A percentile compares a stretch with the other conserved stretches of the same genome.
These are phyloP conservation scores for Candida alai DNA, from an alignment of 805 yeast genomes.

Conservation along the genomic window DNA sequence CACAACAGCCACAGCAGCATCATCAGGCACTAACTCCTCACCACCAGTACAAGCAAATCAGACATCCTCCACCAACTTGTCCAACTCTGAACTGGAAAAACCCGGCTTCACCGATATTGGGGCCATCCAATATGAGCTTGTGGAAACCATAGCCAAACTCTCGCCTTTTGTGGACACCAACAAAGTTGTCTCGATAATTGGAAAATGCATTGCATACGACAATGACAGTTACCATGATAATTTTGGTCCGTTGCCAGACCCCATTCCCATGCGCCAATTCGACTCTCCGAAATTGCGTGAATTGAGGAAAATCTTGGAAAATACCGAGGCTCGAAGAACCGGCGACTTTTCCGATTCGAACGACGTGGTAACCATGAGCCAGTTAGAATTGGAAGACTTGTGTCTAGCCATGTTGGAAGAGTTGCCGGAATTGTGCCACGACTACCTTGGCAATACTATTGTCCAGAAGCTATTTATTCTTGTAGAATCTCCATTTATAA, in stretches of 20 bases:
- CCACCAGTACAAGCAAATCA: not conserved
- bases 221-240: conserved; percentile 49
- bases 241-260: conserved; percentile 76
- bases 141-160: conserved; percentile 16
- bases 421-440: conserved; percentile 85
- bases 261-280: conserved; percentile 62
- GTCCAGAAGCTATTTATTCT: conserved; percentile 85
- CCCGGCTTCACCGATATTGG: conserved; percentile 20
- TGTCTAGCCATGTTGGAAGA: conserved; percentile 84
- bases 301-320: conserved; percentile 58
- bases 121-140: conserved; percentile 19
- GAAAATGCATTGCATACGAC: conserved; percentile 27
- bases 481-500: conserved; percentile 60
- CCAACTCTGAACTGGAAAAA: conserved; percentile 3
- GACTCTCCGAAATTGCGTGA: conserved; percentile 89
- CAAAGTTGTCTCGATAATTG: conserved; percentile 45
- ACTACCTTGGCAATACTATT: conserved; percentile 92
- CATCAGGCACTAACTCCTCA: conserved; percentile 17
- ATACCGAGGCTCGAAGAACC: conserved; percentile 19
- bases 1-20: conserved; percentile 17
- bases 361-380: conserved; percentile 23
- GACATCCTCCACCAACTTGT: not conserved
- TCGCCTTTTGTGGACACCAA: conserved; percentile 23
- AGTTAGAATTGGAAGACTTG: conserved; percentile 70
- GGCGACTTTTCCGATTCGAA: not conserved